Evolutionary conservation across 169 alveolate species (phyloP), one percentile per base, ranked within the genome.

Genomic region (Hammondia hammondi): DNA sequence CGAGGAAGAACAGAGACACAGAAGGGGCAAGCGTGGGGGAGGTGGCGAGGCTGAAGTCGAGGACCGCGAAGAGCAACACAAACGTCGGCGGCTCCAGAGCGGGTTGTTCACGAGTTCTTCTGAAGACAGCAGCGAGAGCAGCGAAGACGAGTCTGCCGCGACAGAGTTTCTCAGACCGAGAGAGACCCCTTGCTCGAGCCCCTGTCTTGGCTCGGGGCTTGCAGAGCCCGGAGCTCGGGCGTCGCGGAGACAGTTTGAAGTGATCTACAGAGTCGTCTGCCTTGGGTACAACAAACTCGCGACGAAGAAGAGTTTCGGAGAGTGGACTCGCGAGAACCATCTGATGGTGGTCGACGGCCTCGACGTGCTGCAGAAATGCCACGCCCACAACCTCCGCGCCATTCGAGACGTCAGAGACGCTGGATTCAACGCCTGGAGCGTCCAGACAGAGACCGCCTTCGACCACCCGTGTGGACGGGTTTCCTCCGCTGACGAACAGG

Each of bases 331-430:
- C 48, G 85, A 73, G 48, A n/a, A 21, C 52, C 85, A 32, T 1
- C 46, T 73, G 85, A n/a, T 73, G 48, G 48, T n/a, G 52, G 85
- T 73, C 12, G 48, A 37, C 43, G 45, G 48, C 85, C 48, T 37
- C 46, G 85, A 73, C n/a, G 85, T 73, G 4, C 85, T 73, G 14
- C 85, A 46, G n/a, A n/a, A 37, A n/a, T 73, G 85, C 85, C 43
- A 32, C 52, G 85, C 43, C 24, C 85, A 73, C 85, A 73, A 73
- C 85, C 48, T 12, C 48, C 52, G 52, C 10, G 48, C 85, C 48
- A 73, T 73, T 9, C 85, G 85, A 73, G 85, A 73, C 52, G 85
- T 73, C 48, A 37, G 17, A 32, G 52, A 73, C 43, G 52, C 48
- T 43, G 52, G 43, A 17, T 32, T 73, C 43, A n/a, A 37, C 85